Conservation (phyloP, 129 eudicot species). For the Silybum marianum region DNA sequence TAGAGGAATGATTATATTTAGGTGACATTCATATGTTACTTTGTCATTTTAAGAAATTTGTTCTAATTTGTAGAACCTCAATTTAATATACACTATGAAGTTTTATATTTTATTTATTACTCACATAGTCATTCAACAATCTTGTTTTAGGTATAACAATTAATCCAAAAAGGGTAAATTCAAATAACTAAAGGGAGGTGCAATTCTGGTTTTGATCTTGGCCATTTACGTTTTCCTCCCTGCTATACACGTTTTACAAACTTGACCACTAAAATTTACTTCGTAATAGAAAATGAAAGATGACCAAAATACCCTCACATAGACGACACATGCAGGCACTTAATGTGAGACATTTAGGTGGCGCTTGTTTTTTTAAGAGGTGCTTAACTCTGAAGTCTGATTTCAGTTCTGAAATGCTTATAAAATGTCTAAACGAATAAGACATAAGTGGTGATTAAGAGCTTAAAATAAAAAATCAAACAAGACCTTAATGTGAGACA, state of each 20-base stretch:
- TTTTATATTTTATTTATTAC: too few relatives aligned
- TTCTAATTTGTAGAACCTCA: neutral
- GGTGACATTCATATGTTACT: neutral
- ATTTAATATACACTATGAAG: too few relatives aligned
- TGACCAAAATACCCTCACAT: neutral
- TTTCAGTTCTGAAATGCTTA: too few relatives aligned
- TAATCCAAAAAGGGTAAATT: neutral
- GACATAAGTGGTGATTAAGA: too few relatives aligned
- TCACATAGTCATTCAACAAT: neutral
- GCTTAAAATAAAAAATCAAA: too few relatives aligned
- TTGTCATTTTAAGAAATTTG: too few relatives aligned
- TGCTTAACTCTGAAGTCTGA: too few relatives aligned
- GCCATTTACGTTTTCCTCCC: neutral
- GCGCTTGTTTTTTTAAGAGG: too few relatives aligned
- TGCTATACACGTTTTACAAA: neutral
- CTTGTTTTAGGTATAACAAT: neutral
- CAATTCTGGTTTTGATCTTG: neutral
- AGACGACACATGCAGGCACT: neutral
- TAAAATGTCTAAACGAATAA: too few relatives aligned
- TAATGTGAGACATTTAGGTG: neutral
- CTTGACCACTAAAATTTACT: neutral
- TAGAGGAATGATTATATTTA: too few relatives aligned
- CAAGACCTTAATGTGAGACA: too few relatives aligned
- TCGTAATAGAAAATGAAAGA: too few relatives aligned
- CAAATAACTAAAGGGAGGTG: neutral